phyloP scores from a whole-genome alignment of 805 yeast species.

The Metschnikowia proteae region DNA sequence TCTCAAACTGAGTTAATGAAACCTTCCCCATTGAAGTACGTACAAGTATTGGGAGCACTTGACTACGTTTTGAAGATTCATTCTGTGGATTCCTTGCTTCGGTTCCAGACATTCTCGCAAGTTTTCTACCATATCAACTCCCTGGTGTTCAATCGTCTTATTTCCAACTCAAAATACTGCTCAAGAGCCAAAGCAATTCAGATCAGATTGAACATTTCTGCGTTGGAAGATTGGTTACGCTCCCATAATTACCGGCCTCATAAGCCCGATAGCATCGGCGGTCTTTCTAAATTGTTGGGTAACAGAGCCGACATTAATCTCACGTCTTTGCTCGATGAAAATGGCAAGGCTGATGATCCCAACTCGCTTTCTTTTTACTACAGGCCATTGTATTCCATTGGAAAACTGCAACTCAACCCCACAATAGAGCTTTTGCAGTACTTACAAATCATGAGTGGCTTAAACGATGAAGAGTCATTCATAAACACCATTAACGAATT shows the following conservation, averaged over 20 bases:
- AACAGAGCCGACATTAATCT: slow-evolving; percentile 7
- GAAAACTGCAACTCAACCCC: slow-evolving; percentile 66
- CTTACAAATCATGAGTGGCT: slow-evolving; percentile 78
- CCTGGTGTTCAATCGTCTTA: slow-evolving; percentile 66
- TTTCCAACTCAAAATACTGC: slow-evolving; percentile 63
- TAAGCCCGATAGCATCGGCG: slow-evolving; percentile 32
- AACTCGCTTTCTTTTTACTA: slow-evolving; percentile 56
- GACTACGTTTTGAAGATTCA: slow-evolving; percentile 80
- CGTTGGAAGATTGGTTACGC: slow-evolving; percentile 91
- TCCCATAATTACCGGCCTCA: slow-evolving; percentile 51
- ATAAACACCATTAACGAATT: slow-evolving; percentile 51
- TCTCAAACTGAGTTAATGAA: slow-evolving; percentile 71
- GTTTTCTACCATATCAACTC: slow-evolving; percentile 76
- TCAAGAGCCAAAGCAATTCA: slow-evolving; percentile 87
- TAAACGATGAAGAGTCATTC: slow-evolving; percentile 62
- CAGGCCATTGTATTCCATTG: slow-evolving; percentile 59
- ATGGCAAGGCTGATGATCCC: slow-evolving; percentile 32
- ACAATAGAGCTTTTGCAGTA: slow-evolving; percentile 80
- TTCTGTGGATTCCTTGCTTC: slow-evolving; percentile 72
- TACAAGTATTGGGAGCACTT: slow-evolving; percentile 85
- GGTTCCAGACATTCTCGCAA: slow-evolving; percentile 72
- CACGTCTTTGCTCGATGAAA: slow-evolving; percentile 24
- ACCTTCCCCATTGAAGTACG: slow-evolving; percentile 83
- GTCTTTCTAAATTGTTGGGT: slow-evolving; percentile 21
- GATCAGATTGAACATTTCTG: slow-evolving; percentile 78